Percentiles rank a stretch among this genome's conserved stretches.
These are phyloP conservation scores for Violaceomyces palustris DNA, from an alignment of 1,284 basidiomycete species.

Conservation along the genomic window DNA sequence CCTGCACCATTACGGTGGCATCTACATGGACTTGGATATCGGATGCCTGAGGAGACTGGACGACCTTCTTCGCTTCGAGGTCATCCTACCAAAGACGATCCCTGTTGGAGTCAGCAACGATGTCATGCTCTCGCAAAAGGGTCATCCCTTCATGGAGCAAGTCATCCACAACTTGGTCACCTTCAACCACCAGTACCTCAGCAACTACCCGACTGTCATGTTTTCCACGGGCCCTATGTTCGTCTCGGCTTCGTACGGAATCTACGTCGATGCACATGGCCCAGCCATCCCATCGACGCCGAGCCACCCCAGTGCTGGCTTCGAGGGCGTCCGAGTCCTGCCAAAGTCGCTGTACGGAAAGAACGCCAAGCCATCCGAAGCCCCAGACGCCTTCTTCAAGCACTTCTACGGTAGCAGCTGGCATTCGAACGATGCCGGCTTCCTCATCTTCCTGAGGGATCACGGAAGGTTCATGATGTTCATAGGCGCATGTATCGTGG, in stretches of 20 bases:
- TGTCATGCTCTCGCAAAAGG: conserved; percentile 82
- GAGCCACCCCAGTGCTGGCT: conserved; percentile 65
- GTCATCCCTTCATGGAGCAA: conserved; percentile 84
- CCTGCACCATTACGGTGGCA: conserved; percentile 82
- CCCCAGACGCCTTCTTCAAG: conserved; percentile 75
- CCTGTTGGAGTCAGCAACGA: conserved; percentile 87
- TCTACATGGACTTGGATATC: conserved; percentile 96
- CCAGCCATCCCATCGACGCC: conserved; percentile 79
- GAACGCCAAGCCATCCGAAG: conserved; percentile 77
- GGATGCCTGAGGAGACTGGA: conserved; percentile 87
- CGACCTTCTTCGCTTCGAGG: conserved; percentile 78
- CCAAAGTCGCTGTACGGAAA: conserved; percentile 94
- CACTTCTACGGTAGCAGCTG: conserved; percentile 97
- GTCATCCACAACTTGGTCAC: conserved; percentile 81
- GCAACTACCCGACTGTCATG: conserved; percentile 99
- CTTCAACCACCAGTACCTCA: conserved; percentile 88
- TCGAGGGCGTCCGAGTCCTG: conserved; percentile 65
- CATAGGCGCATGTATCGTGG: conserved; percentile 23
- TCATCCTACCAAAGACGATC: conserved; percentile 88
- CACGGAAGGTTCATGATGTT: conserved; percentile 42
- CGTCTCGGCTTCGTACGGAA: conserved; percentile 47
- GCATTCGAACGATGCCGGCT: conserved; percentile 56
- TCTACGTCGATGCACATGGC: conserved; percentile 64
- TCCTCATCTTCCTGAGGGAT: conserved; percentile 49
- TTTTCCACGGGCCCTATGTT: conserved; percentile 79